Percentiles rank a stretch among this genome's conserved stretches.
Evolutionary conservation across 345 rosid species (phyloP).

Genomic region (Brassica juncea): DNA sequence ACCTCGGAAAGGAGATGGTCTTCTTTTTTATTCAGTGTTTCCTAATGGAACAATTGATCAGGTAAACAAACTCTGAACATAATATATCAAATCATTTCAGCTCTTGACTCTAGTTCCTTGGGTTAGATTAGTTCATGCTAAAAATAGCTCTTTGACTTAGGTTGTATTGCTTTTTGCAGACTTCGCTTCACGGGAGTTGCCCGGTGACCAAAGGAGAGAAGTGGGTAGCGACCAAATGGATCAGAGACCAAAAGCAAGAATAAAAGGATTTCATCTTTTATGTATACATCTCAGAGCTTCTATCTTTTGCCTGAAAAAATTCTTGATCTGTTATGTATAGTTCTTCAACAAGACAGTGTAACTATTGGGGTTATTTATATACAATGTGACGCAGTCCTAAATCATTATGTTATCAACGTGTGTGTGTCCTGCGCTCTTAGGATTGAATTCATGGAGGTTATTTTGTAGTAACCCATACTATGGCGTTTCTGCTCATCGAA

Average conservation of each 20-base stretch:
- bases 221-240: constrained; percentile 94
- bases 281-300: neutral
- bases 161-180: constrained; percentile 46
- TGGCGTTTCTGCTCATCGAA: constrained; percentile 39
- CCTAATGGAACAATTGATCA: constrained; percentile 73
- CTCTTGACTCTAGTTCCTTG: constrained; percentile 4
- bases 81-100: neutral
- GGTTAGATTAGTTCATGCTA: constrained; percentile 18
- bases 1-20: constrained; percentile 77
- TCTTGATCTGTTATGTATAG: constrained; percentile 30
- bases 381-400: neutral
- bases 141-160: constrained; percentile 3
- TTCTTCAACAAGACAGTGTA: constrained; percentile 16
- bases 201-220: constrained; percentile 78
- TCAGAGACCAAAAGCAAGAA: constrained; percentile 61
- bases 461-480: constrained; percentile 12
- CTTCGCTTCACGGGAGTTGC: constrained; percentile 89
- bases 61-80: constrained; percentile 36
- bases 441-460: neutral
- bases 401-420: neutral
- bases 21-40: constrained; percentile 60
- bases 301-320: neutral
- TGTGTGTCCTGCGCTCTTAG: neutral
- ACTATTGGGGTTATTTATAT: constrained; percentile 5
- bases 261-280: neutral